A percentile compares a stretch with the other conserved stretches of the same genome.
These are phyloP conservation scores for Apiotrichum veenhuisii DNA, from an alignment of 1,284 basidiomycete genomes.

Conservation along the genomic window DNA sequence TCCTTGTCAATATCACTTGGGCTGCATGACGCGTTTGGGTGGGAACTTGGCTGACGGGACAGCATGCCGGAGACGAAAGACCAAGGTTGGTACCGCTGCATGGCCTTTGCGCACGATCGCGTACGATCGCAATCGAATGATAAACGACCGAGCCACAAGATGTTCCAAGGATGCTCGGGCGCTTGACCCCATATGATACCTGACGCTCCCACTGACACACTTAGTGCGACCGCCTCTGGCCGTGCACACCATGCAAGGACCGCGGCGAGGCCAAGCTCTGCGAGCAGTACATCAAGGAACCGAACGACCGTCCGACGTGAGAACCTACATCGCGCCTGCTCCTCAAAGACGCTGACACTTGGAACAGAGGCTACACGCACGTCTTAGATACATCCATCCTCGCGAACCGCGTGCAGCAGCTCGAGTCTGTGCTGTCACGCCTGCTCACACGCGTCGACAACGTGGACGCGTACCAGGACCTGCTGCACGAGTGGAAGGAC, in stretches of 20 bases:
- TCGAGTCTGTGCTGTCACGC: constrained; percentile 20
- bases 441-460: constrained; percentile 15
- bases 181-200: not conserved
- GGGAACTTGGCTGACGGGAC: not conserved
- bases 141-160: too few species aligned
- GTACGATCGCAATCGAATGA: too few species aligned
- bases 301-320: constrained; percentile 19
- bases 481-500: constrained; percentile 16
- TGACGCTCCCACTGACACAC: not conserved
- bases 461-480: constrained; percentile 14
- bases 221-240: constrained; percentile 19
- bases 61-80: constrained; percentile 21
- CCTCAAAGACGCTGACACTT: constrained; percentile 9
- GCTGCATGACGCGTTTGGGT: too few species aligned
- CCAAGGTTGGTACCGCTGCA: constrained; percentile 13
- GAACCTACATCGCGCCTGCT: too few species aligned
- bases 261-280: constrained; percentile 22
- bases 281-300: constrained; percentile 21
- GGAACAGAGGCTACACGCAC: constrained; percentile 26
- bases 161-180: not conserved
- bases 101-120: not conserved
- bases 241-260: constrained; percentile 22
- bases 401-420: constrained; percentile 22
- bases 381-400: constrained; percentile 24
- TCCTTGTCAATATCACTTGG: not conserved